Evolutionary conservation across 2,329 filamentous ascomycete species (phyloP), one percentile per base, ranked within the genome.

Genomic region (Arthrobotrys musiformis): DNA sequence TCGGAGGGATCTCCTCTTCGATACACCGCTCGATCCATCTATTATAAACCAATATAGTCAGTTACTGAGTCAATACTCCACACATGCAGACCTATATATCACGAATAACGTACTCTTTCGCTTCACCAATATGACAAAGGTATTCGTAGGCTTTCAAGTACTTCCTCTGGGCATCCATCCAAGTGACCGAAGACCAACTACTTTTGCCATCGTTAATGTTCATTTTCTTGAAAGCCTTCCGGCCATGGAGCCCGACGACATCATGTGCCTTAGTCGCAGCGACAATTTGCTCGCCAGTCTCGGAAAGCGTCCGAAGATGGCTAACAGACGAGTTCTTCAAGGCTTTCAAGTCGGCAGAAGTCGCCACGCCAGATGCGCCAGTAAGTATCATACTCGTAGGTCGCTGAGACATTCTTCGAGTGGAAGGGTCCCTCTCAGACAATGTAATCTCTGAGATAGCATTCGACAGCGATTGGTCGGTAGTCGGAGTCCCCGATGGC

Each of bases 81-180:
- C 26, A 48, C 44, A 24, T 2, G n/a, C n/a, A n/a, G n/a, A n/a
- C n/a, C 15, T 8, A 4, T 11, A n/a, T 7, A 52, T 52, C 6
- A 19, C n/a, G 48, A 1, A 50, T 13, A 5, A 74, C 80, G 66
- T 72, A 81, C 84, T 98, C 94, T 83, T 98, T 98, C 22, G 95
- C 95, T 85, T 99, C 95, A 83, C 95, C 95, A 79, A 99, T 98
- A 82, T 99, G 95, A 83, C 95, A 99, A 40, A 99, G 90, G 83
- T 99, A 99, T 83, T 99, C 95, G 82, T 99, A 99, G 5, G 95
- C 95, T 83, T 97, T 93, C 64, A 99, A 85, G 81, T 97, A 98
- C 83, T 98, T 94, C 26, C 95, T 89, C 83, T 99, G 94, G 82
- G 97, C 95, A 83, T 99, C 95, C 94, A 99, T 99, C 95, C 95